Base-by-base conservation (phyloP, 78 protist species). In the Thecamonas trahens region DNA sequence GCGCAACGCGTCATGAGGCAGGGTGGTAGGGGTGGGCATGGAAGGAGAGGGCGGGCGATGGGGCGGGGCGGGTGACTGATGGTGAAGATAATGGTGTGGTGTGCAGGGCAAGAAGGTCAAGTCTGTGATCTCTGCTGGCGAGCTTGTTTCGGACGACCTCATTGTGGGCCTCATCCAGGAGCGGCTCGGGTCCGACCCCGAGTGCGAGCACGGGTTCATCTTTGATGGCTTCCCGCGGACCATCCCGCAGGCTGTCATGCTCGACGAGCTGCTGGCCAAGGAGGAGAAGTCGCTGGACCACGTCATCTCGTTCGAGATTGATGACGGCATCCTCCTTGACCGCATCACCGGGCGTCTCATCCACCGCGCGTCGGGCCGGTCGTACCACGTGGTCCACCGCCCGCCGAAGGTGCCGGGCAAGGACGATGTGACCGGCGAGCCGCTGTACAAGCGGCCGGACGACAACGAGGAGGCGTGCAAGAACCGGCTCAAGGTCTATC, bases 141-240 rank as follows among this genome's bases (percentile, higher is more conserved):
- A n/a, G 7, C 70, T 82, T 1, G 95, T 91, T 13, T 65, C 85
- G 32, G 95, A 91, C 72, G 86, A 81, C n/a, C 53, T 80, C 52
- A 82, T 93, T 29, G 67, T 93, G 54, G 72, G 57, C 42, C 79
- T 94, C 71, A 88, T 94, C 72, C 58, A 47, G 39, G 97, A 94
- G 8, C 71, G 59, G 50, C 61, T 94, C 52, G 40, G 52, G 32
- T 20, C 11, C 22, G 26, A 49, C 17, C 95, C 94, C 17, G 92
- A 79, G 58, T 94, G 97, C 74, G 9, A 2, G 29, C 73, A 72
- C 15, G 98, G 99, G 32, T 96, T 93, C 85, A 75, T 96, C 40
- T 71, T 96, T 13, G 99, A 96, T 55, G 99, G 99, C 50, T 95
- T 95, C 85, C 99, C 99, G 26, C 86, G 99, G 45, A 94, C 98